Conservation (phyloP, 306 rosid species). For the Fragaria ananassa region DNA sequence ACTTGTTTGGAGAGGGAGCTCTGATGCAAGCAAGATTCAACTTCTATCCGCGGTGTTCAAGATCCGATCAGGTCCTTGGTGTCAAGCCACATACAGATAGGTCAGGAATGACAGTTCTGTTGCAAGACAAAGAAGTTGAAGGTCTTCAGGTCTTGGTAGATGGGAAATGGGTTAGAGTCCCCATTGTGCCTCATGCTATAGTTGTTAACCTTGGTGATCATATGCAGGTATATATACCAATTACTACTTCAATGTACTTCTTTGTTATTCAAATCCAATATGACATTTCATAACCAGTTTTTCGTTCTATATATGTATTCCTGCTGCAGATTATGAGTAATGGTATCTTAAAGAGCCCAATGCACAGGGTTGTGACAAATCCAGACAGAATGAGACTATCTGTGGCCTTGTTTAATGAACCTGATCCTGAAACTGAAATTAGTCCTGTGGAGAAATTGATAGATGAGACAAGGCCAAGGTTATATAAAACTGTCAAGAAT, state of each 20-base stretch:
- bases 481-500: constrained; percentile 13
- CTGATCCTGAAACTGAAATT: constrained; percentile 11
- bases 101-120: constrained; percentile 49
- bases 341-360: constrained; percentile 16
- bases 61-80: constrained; percentile 65
- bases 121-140: constrained; percentile 69
- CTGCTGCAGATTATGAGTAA: constrained; percentile 22
- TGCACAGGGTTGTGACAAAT: constrained; percentile 24
- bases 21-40: constrained; percentile 49
- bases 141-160: constrained; percentile 78
- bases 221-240: not conserved
- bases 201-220: constrained; percentile 80
- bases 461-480: constrained; percentile 9
- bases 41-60: constrained; percentile 66
- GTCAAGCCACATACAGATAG: constrained; percentile 72
- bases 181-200: constrained; percentile 60
- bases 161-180: constrained; percentile 59
- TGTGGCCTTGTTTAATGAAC: constrained; percentile 19
- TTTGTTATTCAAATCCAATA: not conserved
- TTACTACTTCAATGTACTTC: too few relatives aligned
- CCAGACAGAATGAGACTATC: constrained; percentile 17
- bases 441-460: constrained; percentile 12
- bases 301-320: not conserved
- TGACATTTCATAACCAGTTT: too few relatives aligned
- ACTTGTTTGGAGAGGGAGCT: constrained; percentile 40